Percentiles rank a stretch among this genome's conserved stretches.
Conservation (phyloP, 805 yeast species). For the Candida pseudofarinosa region DNA sequence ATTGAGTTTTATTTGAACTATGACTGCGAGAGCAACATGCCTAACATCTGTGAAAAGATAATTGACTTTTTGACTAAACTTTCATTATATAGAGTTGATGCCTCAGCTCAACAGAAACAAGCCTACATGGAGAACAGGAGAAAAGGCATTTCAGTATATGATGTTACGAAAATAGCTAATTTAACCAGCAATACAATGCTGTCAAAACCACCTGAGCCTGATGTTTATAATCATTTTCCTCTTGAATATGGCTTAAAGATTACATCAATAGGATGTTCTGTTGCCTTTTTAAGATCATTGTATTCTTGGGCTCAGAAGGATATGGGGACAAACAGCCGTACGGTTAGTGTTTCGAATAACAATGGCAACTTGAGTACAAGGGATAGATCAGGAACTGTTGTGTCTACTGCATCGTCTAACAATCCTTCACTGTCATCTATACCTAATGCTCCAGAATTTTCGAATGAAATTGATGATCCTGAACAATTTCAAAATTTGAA, state of each 20-base stretch:
- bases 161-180: constrained; percentile 68
- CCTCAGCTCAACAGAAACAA: constrained; percentile 63
- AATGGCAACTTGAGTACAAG: constrained; percentile 15
- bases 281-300: constrained; percentile 76
- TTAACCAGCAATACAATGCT: constrained; percentile 66
- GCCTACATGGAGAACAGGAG: constrained; percentile 38
- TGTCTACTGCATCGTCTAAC: constrained; percentile 22
- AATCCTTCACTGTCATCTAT: constrained; percentile 26
- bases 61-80: constrained; percentile 72
- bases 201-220: constrained; percentile 53
- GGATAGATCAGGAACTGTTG: constrained; percentile 26
- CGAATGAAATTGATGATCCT: constrained; percentile 61
- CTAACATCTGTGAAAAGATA: constrained; percentile 80
- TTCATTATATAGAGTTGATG: constrained; percentile 68
- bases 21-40: constrained; percentile 81
- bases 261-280: constrained; percentile 73
- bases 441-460: constrained; percentile 10
- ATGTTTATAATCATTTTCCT: constrained; percentile 54
- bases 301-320: constrained; percentile 82
- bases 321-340: constrained; percentile 10
- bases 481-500: constrained; percentile 82
- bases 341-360: constrained; percentile 3
- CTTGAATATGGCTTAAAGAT: constrained; percentile 81
- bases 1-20: constrained; percentile 92
- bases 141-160: constrained; percentile 67